Base-by-base conservation (phyloP, 371 early-diverging fungal genomes). In the Phascolomyces articulosus region DNA sequence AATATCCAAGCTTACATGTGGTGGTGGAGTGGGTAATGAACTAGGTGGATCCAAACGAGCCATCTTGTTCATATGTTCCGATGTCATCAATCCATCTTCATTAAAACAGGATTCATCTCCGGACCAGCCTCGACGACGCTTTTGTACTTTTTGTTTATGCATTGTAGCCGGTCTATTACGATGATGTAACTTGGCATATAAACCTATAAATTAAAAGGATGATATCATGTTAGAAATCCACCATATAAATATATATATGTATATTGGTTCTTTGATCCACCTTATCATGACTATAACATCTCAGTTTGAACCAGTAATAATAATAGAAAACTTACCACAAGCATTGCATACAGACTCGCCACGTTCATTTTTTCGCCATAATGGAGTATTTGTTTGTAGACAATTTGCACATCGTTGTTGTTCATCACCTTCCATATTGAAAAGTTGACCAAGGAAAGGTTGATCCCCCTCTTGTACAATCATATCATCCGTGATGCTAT, bases 331-430 rank as follows among this genome's bases (percentile, higher is more conserved):
- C 51, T 23, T 51, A 51, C 93, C 92, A 64, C 96, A 95, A 2
- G 95, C 90, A 68, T 95, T 94, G 76, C 97, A 96, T 18, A 95
- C 84, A 16, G 88, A 80, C 66, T 91, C 86, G 20, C 93, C 93
- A 44, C 87, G 82, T 21, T 87, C 86, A 65, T 90, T 88, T 65
- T 93, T 87, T 10, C 93, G 84, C 96, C 95, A 95, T 34, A 93
- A 86, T 4, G 96, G 96, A 0, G 94, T 94, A 57, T 88, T 85
- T 2, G 89, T 91, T 51, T 93, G 91, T 6, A 81, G 77, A 67
- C 96, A 95, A 64, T 95, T 92, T 21, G 85, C 84, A 65, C 96
- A 95, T n/a, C 66, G 57, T 1, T 54, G 62, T 31, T 28, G 38
- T 10, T 63, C 54, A 31, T 48, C 53, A 34, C 11, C 2, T n/a